Base-by-base conservation (phyloP, 192 early-diverging fungal genomes). In the Coemansia sp. region DNA sequence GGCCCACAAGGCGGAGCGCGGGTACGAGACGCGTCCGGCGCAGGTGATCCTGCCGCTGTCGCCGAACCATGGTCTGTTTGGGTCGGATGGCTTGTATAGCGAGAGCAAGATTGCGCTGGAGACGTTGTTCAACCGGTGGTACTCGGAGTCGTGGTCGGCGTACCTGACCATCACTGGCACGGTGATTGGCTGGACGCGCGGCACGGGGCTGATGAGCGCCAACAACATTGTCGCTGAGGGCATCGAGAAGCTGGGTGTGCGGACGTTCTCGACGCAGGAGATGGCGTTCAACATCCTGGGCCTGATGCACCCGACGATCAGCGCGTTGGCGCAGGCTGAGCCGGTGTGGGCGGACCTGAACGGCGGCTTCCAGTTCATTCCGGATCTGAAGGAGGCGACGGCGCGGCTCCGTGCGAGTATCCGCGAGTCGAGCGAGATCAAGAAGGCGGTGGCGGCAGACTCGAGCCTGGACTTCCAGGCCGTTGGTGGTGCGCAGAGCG, bases 261-360 rank as follows among this genome's bases (percentile, higher is more conserved):
- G 91, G 60, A 96, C 94, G 25, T 96, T 94, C 84, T 90, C 88
- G 19, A 80, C 87, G 44, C 79, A 85, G 63, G 94, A 96, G 74
- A 96, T 94, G 90, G 89, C 90, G 12, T 96, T 96, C 82, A 94
- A 92, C 78, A 80, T 96, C 34, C 64, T 96, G 22, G 89, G 86
- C 76, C 83, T 96, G 17, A 80, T 93, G 75, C 91, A 96, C 60
- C 86, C 85, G 48, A 77, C 72, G 31, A 86, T 96, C 49, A 82
- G 81, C 44, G 83, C 86, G 47, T 70, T 87, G 34, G 80, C 82
- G 46, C 81, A 82, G 54, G 52, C 78, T 17, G 88, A 92, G 69
- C 89, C 91, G 36, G 77, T 96, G 35, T 93, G 89, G 89, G 94
- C 91, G 21, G 91, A 96, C 56, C 78, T 96, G 31, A 89, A 89